phyloP scores from a whole-genome alignment of 768 basidiomycete genomes.

The Omphalotus guepiniiformis region DNA sequence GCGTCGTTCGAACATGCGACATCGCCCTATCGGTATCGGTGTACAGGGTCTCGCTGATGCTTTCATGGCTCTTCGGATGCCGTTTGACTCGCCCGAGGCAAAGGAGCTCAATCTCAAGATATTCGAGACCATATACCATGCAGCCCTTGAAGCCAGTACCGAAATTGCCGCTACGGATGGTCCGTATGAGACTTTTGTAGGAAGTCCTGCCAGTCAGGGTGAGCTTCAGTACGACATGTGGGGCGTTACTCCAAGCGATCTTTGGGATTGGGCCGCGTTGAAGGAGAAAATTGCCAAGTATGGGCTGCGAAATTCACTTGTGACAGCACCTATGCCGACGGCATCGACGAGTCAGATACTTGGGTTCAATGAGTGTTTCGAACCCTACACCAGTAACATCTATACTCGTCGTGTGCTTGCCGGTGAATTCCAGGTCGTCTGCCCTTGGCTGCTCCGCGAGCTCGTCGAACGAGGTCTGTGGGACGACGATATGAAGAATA shows the following conservation, averaged over 20 bases:
- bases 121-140: slow-evolving; percentile 99
- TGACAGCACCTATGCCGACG: slow-evolving; percentile 98
- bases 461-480: slow-evolving; percentile 93
- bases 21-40: slow-evolving; percentile 95
- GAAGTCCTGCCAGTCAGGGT: slow-evolving; percentile 86
- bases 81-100: slow-evolving; percentile 88
- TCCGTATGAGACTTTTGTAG: slow-evolving; percentile 84
- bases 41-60: slow-evolving; percentile 97
- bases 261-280: slow-evolving; percentile 92
- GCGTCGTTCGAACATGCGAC: slow-evolving; percentile 89
- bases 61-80: slow-evolving; percentile 95
- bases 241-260: slow-evolving; percentile 81
- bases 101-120: slow-evolving; percentile 90
- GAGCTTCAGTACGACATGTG: slow-evolving; percentile 93
- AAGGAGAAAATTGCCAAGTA: slow-evolving; percentile 80
- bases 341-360: slow-evolving; percentile 98
- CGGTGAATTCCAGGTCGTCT: slow-evolving; percentile 99
- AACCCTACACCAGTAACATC: slow-evolving; percentile 98
- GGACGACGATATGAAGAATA: slow-evolving; percentile 99
- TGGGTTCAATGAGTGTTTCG: slow-evolving; percentile 98
- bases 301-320: slow-evolving; percentile 86
- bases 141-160: slow-evolving; percentile 82
- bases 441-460: slow-evolving; percentile 98
- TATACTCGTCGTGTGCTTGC: slow-evolving; percentile 99
- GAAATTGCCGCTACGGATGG: slow-evolving; percentile 81